These are phyloP conservation scores for Mangifera indica DNA, from an alignment of 345 rosid genomes.

Conservation along the genomic window DNA sequence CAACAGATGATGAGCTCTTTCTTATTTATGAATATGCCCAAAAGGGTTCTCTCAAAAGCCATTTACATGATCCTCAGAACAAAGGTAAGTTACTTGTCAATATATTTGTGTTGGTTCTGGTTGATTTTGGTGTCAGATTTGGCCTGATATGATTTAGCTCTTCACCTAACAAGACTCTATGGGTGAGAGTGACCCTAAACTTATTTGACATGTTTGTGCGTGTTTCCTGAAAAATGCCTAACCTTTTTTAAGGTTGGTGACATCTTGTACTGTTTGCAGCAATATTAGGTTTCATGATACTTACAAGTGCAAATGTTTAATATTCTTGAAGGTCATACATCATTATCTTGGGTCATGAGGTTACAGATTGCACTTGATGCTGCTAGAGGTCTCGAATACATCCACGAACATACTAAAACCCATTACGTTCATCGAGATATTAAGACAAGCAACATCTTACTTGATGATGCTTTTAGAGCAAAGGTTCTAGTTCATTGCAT, in stretches of 20 bases:
- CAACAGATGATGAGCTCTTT: slow-evolving; percentile 73
- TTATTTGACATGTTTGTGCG: too few species aligned
- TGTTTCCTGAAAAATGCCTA: too few species aligned
- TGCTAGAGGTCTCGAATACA: slow-evolving; percentile 93
- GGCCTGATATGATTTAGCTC: neutral
- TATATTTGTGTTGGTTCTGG: neutral
- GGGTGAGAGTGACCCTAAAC: neutral
- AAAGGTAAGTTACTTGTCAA: slow-evolving; percentile 50
- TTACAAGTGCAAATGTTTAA: slow-evolving; percentile 7
- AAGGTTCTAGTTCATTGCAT: slow-evolving; percentile 49
- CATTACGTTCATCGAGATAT: slow-evolving; percentile 97
- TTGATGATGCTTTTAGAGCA: slow-evolving; percentile 80
- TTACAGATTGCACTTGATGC: slow-evolving; percentile 89
- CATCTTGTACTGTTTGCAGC: neutral
- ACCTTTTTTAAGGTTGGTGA: neutral
- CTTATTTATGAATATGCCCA: slow-evolving; percentile 89
- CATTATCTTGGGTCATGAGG: slow-evolving; percentile 90
- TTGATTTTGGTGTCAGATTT: neutral
- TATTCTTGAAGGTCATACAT: slow-evolving; percentile 63
- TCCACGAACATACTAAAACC: slow-evolving; percentile 92
- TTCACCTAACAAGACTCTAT: neutral
- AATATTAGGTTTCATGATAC: slow-evolving; percentile 1
- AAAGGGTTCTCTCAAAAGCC: slow-evolving; percentile 81
- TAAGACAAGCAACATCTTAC: slow-evolving; percentile 90
- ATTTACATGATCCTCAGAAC: slow-evolving; percentile 85